Conservation (phyloP, 2,329 filamentous ascomycete species). For the Metarhizium robertsii region DNA sequence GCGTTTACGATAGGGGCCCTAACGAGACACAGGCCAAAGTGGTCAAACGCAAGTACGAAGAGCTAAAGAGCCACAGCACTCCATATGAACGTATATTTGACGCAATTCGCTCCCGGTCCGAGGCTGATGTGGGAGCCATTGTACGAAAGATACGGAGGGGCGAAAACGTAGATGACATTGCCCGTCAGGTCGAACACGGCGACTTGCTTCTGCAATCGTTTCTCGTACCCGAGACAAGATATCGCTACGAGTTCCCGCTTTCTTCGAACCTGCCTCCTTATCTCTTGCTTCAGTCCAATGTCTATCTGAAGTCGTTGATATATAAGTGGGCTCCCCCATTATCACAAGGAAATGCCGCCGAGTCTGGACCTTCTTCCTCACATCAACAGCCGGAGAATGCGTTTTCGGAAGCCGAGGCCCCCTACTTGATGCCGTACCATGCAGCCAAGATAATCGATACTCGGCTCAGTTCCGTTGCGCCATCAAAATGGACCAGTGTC, state of each 20-base stretch:
- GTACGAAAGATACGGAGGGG: conserved; percentile 1
- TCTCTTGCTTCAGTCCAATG: conserved; percentile 12
- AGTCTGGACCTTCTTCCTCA: not conserved
- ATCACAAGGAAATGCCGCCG: not conserved
- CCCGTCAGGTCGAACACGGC: conserved; percentile 23
- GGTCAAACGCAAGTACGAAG: not conserved
- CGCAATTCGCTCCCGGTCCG: not conserved
- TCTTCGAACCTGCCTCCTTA: conserved; percentile 17
- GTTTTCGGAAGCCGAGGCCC: not conserved
- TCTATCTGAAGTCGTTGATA: conserved; percentile 13
- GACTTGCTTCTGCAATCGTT: conserved; percentile 25
- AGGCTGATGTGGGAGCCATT: not conserved
- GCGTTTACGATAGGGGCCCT: not conserved
- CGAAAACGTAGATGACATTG: conserved; percentile 16
- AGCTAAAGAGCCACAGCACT: not conserved
- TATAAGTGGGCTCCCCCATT: conserved; percentile 10
- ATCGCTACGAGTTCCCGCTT: conserved; percentile 26
- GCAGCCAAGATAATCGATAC: conserved; percentile 21
- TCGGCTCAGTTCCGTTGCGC: conserved; percentile 15
- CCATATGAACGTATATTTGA: not conserved
- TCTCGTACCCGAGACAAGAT: conserved; percentile 22
- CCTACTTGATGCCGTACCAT: conserved; percentile 22
- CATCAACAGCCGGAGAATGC: not conserved
- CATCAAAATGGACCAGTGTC: conserved; percentile 25
- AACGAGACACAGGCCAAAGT: not conserved